phyloP scores from a whole-genome alignment of 23 red algal genomes.

The Rhodosorus marinus region DNA sequence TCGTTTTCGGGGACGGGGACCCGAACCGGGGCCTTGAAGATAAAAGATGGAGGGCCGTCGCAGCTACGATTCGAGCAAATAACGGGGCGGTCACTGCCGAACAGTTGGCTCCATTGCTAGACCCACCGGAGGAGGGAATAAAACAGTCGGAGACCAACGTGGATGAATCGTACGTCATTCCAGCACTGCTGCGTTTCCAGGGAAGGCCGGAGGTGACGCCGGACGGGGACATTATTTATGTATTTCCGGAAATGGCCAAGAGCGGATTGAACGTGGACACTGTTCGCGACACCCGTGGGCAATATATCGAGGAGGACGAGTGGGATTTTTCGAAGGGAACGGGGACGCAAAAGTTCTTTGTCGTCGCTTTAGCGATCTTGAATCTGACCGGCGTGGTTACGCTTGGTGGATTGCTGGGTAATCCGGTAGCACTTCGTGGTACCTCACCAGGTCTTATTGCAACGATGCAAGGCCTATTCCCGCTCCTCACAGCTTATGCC shows the following conservation, averaged over 20 bases:
- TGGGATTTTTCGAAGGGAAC: conserved; percentile 21
- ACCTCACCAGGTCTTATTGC: background rate
- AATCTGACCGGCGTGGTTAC: conserved; percentile 51
- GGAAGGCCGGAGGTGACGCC: conserved; percentile 80
- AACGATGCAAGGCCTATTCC: conserved; percentile 31
- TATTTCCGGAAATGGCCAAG: conserved; percentile 50
- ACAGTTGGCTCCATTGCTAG: conserved; percentile 64
- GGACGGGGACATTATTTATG: conserved; percentile 86
- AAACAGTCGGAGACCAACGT: conserved; percentile 3
- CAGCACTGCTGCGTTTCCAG: conserved; percentile 55
- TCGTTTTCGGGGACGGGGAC: conserved; percentile 97
- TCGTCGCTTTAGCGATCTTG: conserved; percentile 21
- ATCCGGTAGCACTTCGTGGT: conserved; percentile 14
- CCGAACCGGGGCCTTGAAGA: conserved; percentile 64
- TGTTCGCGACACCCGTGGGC: conserved; percentile 11
- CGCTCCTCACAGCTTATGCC: conserved; percentile 50
- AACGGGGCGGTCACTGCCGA: conserved; percentile 75
- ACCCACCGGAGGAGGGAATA: conserved; percentile 1
- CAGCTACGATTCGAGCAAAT: conserved; percentile 45
- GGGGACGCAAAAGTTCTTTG: conserved; percentile 9
- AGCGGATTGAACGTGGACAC: conserved; percentile 11
- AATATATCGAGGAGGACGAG: conserved; percentile 19
- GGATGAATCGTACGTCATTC: conserved; percentile 70
- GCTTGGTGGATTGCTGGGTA: conserved; percentile 37
- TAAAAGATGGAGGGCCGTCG: conserved; percentile 33